Conservation (phyloP, 1,139 yeast genomes). For the Suhomyces coccinellae region DNA sequence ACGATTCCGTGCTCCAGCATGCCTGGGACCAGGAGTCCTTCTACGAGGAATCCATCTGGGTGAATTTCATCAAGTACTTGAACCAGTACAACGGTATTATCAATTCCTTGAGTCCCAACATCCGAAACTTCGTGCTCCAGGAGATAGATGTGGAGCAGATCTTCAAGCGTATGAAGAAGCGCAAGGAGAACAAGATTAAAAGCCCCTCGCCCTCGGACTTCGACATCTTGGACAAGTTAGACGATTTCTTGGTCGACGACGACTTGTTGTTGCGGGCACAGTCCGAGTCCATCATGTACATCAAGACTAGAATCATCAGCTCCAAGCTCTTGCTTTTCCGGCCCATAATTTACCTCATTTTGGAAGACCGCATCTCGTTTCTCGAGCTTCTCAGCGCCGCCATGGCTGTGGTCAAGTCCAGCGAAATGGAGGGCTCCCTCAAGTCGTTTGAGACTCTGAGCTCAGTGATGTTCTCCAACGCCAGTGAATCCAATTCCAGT, state of each 20-base stretch:
- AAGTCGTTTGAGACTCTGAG: constrained; percentile 12
- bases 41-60: constrained; percentile 28
- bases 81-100: constrained; percentile 45
- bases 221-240: constrained; percentile 26
- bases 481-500: constrained; percentile 10
- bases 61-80: constrained; percentile 33
- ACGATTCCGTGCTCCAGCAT: constrained; percentile 15
- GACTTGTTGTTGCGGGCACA: constrained; percentile 37
- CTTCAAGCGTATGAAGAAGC: constrained; percentile 30
- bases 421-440: constrained; percentile 1
- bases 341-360: constrained; percentile 37
- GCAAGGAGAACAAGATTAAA: constrained; percentile 20
- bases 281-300: constrained; percentile 42
- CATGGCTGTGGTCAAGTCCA: constrained; percentile 17
- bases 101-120: constrained; percentile 37
- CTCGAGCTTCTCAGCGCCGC: constrained; percentile 19
- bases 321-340: constrained; percentile 38
- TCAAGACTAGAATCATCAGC: constrained; percentile 38
- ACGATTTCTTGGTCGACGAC: constrained; percentile 38
- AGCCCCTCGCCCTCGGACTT: constrained; percentile 6
- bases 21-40: constrained; percentile 34
- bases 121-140: constrained; percentile 36
- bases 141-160: constrained; percentile 38
- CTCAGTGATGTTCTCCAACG: constrained; percentile 8
- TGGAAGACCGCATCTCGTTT: constrained; percentile 32